Base-by-base conservation (phyloP, 805 yeast genomes). In the Yamadazyma phyllophila region DNA sequence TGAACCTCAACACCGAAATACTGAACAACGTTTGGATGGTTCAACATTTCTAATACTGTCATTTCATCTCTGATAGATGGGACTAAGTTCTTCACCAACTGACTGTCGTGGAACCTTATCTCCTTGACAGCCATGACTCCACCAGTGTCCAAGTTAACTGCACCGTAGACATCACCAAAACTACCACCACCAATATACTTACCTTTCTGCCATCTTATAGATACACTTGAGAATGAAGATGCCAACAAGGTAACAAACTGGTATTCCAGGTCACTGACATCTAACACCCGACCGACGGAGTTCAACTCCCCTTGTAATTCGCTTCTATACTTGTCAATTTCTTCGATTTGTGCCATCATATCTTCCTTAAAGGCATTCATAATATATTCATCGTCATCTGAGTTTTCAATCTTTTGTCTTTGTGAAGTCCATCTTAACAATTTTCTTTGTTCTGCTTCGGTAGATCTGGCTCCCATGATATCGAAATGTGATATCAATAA, bases 1-100 rank as follows among this genome's bases (percentile, higher is more conserved):
- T 94, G 98, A 5, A 94, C 97, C 63, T 94, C 98, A 31, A 94
- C 97, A 42, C 99, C 99, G 59, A 82, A 91, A 62, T 92, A 94
- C 61, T 91, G 97, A 5, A 94, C 98, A 55, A 94, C 86, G 60
- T 94, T 94, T 8, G 98, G 98, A 66, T 94, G 99, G 50, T 90
- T 86, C 49, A 94, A 72, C 85, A 90, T 88, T 67, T 94, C 98
- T 55, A 94, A 68, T 1, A 92, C 97, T 0, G 95, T 85, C 97
- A 94, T 92, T 61, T 94, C 99, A 55, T 91, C 97, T 61, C 88
- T 89, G 53, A 94, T 89, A 2, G 89, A 81, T 32, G 95, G 94
- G 44, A 90, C 89, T 50, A 91, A 81, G 44, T 84, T 84, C 55
- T 87, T 81, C 59, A 91, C 85, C 1, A 94, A 80, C 56, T 88